Percentiles rank a stretch among this genome's conserved stretches.
Evolutionary conservation across 1,284 basidiomycete genomes (phyloP).

Genomic region (Apiotrichum siamense): DNA sequence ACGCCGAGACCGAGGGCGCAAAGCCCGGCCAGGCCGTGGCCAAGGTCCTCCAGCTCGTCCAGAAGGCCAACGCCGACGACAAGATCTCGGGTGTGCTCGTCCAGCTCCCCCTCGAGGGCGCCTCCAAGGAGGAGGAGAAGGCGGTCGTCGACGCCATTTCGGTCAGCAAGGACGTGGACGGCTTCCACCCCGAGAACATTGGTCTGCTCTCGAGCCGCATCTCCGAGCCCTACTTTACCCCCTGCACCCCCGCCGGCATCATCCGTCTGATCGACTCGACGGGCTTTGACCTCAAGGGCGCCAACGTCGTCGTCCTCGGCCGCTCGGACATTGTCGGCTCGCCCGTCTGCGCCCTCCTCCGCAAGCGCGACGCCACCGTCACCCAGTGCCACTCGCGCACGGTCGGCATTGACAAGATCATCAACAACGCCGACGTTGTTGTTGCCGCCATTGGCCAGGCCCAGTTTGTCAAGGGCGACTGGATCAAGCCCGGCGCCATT

Average conservation of each 20-base stretch:
- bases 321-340: slow-evolving; percentile 97
- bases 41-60: slow-evolving; percentile 71
- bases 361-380: slow-evolving; percentile 88
- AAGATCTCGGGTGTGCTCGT: slow-evolving; percentile 85
- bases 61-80: slow-evolving; percentile 77
- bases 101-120: slow-evolving; percentile 89
- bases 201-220: slow-evolving; percentile 89
- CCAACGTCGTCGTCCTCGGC: slow-evolving; percentile 87
- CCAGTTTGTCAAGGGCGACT: slow-evolving; percentile 83
- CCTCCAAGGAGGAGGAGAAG: slow-evolving; percentile 78
- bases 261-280: slow-evolving; percentile 84
- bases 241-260: slow-evolving; percentile 93
- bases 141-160: slow-evolving; percentile 89
- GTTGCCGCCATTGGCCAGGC: slow-evolving; percentile 91
- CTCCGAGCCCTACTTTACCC: slow-evolving; percentile 81
- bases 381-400: slow-evolving; percentile 96
- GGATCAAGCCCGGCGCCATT: slow-evolving; percentile 90
- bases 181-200: slow-evolving; percentile 99
- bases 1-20: slow-evolving; percentile 50
- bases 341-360: slow-evolving; percentile 84
- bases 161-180: slow-evolving; percentile 95
- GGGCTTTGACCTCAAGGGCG: slow-evolving; percentile 65
- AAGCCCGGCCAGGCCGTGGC: slow-evolving; percentile 52
- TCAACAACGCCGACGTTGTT: slow-evolving; percentile 83
- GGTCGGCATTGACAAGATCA: slow-evolving; percentile 69